Base-by-base conservation (phyloP, 2,329 filamentous ascomycete species). In the Myriangium duriaei region DNA sequence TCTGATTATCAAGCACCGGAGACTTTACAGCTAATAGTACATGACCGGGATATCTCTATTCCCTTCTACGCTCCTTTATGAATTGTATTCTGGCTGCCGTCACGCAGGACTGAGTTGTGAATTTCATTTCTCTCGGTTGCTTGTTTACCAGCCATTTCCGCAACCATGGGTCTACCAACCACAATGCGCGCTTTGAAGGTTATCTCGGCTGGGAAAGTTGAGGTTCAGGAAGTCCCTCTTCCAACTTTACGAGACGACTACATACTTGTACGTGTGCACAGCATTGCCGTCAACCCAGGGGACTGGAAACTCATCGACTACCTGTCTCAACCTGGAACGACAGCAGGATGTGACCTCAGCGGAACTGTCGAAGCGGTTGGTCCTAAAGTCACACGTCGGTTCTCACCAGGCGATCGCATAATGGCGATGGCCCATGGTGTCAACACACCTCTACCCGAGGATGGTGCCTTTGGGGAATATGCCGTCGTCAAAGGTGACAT, bases 381-480 rank as follows among this genome's bases (percentile, higher is more conserved):
- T 14, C 51, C 56, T 5, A 54, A 57, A 2, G 69, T 74, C 4
- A 65, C 56, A 10, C 63, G 63, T 39, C 18, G 48, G 2, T 66
- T 67, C 44, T 62, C 65, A 40, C 52, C 55, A 31, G 72, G 72
- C 11, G 71, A 75, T 46, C 59, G 65, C 2, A 59, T 76, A 26
- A 62, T 60, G 19, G 70, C 70, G 1, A 65, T 70, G 37, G 54
- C 56, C 4, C 69, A 70, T 45, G 72, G 72, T 38, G 55, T 59
- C 51, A 57, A 55, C 44, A 39, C 47, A 11, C 44, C 53, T 7
- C 46, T 67, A 39, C 59, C 55, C 7, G 61, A 68, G 30, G 62
- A 69, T 43, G 73, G 72, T 7, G 57, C 63, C 2, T 76, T 75
- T 48, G 69, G 65, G 7, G 64, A 74, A 40, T 68, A 70, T 46